phyloP scores from a whole-genome alignment of 371 early-diverging fungal species.

The Mucor sp. region DNA sequence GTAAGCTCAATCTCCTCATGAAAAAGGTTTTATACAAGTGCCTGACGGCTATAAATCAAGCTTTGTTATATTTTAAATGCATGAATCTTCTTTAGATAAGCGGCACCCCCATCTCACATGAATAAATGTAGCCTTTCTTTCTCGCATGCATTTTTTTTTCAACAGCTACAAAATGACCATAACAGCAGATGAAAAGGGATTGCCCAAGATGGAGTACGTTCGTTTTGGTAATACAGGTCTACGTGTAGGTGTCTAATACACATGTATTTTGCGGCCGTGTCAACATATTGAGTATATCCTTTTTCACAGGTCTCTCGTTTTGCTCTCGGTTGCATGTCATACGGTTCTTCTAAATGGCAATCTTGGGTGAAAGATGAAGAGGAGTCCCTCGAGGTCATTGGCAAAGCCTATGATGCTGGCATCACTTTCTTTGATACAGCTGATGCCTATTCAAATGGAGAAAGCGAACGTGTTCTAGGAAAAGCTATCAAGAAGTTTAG shows the following conservation, averaged over 20 bases:
- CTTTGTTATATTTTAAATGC: too few species aligned
- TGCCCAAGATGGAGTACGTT: conserved; percentile 23
- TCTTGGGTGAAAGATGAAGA: conserved; percentile 31
- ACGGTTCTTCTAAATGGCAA: conserved; percentile 19
- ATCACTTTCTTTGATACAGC: conserved; percentile 51
- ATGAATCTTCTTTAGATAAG: too few species aligned
- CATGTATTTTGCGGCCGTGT: too few species aligned
- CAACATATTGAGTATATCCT: too few species aligned
- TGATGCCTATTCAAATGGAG: conserved; percentile 37
- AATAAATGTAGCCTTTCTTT: too few species aligned
- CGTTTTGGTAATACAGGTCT: conserved; percentile 25
- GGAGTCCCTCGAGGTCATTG: conserved; percentile 36
- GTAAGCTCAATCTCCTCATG: too few species aligned
- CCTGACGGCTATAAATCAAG: too few species aligned
- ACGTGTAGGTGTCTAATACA: conserved; percentile 9
- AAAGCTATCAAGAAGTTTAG: conserved; percentile 39
- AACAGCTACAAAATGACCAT: not conserved
- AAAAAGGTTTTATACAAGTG: too few species aligned
- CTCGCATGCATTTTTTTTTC: too few species aligned
- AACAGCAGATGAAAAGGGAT: not conserved
- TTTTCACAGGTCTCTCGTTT: not conserved
- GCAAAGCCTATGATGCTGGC: conserved; percentile 46
- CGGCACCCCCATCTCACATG: too few species aligned
- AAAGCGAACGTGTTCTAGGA: conserved; percentile 41
- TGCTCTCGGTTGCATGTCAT: conserved; percentile 42